These are phyloP conservation scores for Naegleria lovaniensis DNA, from an alignment of 208 protist species.

Conservation along the genomic window DNA sequence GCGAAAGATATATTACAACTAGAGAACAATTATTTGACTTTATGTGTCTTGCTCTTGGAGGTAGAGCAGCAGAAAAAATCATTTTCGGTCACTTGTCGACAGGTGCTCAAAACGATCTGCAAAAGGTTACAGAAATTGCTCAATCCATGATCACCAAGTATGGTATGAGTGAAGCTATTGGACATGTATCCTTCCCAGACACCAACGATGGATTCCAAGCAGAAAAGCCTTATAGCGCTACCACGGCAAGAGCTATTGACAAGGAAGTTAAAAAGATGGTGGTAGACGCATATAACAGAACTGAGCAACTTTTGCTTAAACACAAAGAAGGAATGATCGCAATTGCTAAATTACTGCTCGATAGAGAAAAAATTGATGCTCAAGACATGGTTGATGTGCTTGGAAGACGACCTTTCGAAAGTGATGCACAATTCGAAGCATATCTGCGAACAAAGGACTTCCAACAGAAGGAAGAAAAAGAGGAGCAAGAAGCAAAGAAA, in stretches of 20 bases:
- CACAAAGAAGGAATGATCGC: conserved; percentile 71
- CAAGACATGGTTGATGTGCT: conserved; percentile 67
- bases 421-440: neutral
- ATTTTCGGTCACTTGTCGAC: conserved; percentile 85
- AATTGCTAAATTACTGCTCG: conserved; percentile 71
- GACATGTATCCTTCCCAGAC: neutral
- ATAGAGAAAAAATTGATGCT: conserved; percentile 67
- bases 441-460: neutral
- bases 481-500: neutral
- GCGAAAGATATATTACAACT: conserved; percentile 79
- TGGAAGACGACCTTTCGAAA: conserved; percentile 45
- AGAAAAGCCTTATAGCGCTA: conserved; percentile 79
- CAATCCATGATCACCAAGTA: conserved; percentile 76
- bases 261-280: conserved; percentile 72
- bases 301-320: conserved; percentile 54
- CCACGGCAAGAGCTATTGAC: conserved; percentile 71
- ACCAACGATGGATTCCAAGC: neutral
- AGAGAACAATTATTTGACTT: conserved; percentile 79
- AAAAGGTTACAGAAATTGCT: conserved; percentile 84
- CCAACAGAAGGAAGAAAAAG: neutral
- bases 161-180: conserved; percentile 28
- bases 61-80: conserved; percentile 77
- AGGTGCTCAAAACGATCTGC: conserved; percentile 88
- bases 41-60: conserved; percentile 86
- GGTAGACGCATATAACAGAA: conserved; percentile 67